Conservation (phyloP, 208 protist genomes). For the Leishmania braziliensis region DNA sequence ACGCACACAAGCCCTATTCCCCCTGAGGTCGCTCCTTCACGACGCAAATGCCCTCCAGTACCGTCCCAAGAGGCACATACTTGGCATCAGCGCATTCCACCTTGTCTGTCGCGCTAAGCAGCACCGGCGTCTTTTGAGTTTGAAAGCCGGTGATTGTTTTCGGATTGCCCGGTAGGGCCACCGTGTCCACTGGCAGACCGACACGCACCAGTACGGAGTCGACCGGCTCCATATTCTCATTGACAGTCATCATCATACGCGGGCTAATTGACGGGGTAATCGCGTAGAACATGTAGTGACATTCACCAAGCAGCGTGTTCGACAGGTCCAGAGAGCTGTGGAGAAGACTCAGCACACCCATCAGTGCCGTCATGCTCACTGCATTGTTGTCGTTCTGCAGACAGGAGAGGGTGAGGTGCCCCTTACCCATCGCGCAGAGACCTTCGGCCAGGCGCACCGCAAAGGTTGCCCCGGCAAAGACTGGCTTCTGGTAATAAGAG, state of each 20-base stretch:
- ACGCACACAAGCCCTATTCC: slow-evolving; percentile 2
- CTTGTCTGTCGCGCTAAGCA: slow-evolving; percentile 96
- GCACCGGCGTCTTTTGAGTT: slow-evolving; percentile 98
- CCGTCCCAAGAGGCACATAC: slow-evolving; percentile 71
- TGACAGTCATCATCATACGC: slow-evolving; percentile 97
- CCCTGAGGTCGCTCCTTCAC: slow-evolving; percentile 69
- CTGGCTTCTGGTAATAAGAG: slow-evolving; percentile 97
- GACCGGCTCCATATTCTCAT: slow-evolving; percentile 94
- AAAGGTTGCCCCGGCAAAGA: slow-evolving; percentile 79
- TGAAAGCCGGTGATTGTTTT: slow-evolving; percentile 99
- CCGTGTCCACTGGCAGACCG: slow-evolving; percentile 94
- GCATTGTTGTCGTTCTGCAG: slow-evolving; percentile 93
- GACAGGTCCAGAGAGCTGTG: slow-evolving; percentile 93
- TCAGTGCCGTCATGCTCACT: slow-evolving; percentile 85
- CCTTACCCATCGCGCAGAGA: slow-evolving; percentile 98
- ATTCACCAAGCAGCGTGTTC: slow-evolving; percentile 92
- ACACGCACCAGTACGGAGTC: slow-evolving; percentile 92
- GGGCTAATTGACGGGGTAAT: slow-evolving; percentile 95
- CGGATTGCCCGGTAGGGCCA: slow-evolving; percentile 97
- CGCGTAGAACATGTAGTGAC: slow-evolving; percentile 97
- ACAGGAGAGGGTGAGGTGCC: slow-evolving; percentile 97
- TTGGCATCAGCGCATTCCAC: slow-evolving; percentile 97
- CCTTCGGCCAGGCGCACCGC: slow-evolving; percentile 93
- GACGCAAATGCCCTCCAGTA: slow-evolving; percentile 89
- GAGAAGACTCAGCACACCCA: slow-evolving; percentile 93